Evolutionary conservation across 345 rosid genomes (phyloP).

Genomic region (Clarkia xantiana): DNA sequence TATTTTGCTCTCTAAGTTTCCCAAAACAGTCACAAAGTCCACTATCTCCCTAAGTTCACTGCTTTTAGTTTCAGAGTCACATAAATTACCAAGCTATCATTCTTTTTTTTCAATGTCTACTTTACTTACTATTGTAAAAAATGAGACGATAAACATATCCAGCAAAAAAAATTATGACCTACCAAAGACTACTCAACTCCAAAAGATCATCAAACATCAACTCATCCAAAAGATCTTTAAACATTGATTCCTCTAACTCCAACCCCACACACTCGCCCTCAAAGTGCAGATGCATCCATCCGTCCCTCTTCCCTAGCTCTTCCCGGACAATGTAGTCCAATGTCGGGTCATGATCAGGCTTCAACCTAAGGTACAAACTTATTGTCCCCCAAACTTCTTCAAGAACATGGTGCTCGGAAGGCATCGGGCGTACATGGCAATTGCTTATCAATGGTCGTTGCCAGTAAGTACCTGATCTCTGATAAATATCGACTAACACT

Average conservation of each 20-base stretch:
- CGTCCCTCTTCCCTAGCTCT: constrained; percentile 39
- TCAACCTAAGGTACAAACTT: constrained; percentile 28
- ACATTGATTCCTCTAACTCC: constrained; percentile 56
- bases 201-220: constrained; percentile 4
- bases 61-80: too few relatives aligned
- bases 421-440: constrained; percentile 46
- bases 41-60: too few relatives aligned
- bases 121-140: too few relatives aligned
- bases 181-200: too few relatives aligned
- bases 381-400: constrained; percentile 57
- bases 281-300: constrained; percentile 78
- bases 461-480: constrained; percentile 40
- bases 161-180: too few relatives aligned
- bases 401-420: constrained; percentile 38
- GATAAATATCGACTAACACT: constrained; percentile 44
- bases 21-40: too few relatives aligned
- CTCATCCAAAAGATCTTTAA: constrained; percentile 62
- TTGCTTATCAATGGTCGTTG: constrained; percentile 39
- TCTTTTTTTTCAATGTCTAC: too few relatives aligned
- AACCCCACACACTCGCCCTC: constrained; percentile 56
- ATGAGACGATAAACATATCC: too few relatives aligned
- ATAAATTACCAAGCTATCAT: too few relatives aligned
- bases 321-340: constrained; percentile 30
- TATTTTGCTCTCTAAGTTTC: too few relatives aligned
- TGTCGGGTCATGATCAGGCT: constrained; percentile 17